These are phyloP conservation scores for Glonium stellatum DNA, from an alignment of 495 filamentous ascomycete genomes.

Conservation along the genomic window DNA sequence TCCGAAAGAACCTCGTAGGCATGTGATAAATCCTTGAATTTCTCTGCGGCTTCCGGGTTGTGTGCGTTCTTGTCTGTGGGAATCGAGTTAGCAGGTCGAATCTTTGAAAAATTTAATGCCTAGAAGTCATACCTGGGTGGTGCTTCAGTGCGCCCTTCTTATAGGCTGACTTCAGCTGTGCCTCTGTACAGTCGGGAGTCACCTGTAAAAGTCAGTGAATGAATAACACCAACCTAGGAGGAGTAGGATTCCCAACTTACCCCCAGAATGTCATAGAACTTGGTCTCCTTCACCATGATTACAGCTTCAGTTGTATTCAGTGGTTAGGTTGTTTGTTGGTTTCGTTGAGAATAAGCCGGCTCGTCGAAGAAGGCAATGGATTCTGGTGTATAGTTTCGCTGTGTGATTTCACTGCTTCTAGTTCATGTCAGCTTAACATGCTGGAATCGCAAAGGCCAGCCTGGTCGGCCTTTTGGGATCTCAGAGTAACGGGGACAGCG, in stretches of 20 bases:
- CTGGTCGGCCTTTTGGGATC: background rate
- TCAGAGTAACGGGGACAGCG: background rate
- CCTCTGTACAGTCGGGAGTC: conserved; percentile 59
- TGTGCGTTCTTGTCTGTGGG: conserved; percentile 85
- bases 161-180: conserved; percentile 83
- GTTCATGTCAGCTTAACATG: too few relatives aligned
- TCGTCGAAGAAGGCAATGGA: background rate
- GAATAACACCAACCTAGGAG: background rate
- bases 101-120: background rate
- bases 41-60: conserved; percentile 88
- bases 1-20: conserved; percentile 94
- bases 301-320: conserved; percentile 3
- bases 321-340: background rate
- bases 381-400: too few relatives aligned
- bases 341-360: background rate
- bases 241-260: conserved; percentile 47
- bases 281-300: conserved; percentile 82
- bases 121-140: conserved; percentile 65
- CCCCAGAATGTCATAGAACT: conserved; percentile 78
- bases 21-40: conserved; percentile 95
- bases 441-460: too few relatives aligned
- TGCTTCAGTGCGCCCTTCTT: conserved; percentile 83
- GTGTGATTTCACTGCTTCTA: too few relatives aligned
- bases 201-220: conserved; percentile 50
- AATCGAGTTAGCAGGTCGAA: background rate